Percentiles rank a stretch among this genome's conserved stretches.
Evolutionary conservation across 495 filamentous ascomycete species (phyloP).

Genomic region (Hapsidospora chrysogenum): DNA sequence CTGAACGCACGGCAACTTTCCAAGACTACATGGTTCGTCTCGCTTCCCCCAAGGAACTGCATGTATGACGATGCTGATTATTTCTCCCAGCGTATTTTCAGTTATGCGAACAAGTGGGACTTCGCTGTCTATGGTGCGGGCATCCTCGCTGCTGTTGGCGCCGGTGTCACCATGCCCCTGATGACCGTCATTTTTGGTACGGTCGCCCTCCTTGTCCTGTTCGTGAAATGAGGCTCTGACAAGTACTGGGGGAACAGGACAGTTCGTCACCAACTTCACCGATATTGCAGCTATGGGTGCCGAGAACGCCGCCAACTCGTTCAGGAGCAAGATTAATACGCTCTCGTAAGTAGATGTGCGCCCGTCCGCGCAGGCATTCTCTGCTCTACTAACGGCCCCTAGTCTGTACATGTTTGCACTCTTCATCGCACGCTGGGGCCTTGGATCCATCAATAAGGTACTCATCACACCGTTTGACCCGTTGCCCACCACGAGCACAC

Average conservation of each 20-base stretch:
- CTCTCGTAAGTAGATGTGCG: neutral
- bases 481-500: neutral
- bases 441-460: conserved; percentile 40
- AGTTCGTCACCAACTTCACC: conserved; percentile 19
- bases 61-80: neutral
- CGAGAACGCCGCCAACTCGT: too few relatives aligned
- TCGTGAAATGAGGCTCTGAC: too few relatives aligned
- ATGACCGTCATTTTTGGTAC: conserved; percentile 33
- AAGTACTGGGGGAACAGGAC: too few relatives aligned
- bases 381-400: neutral
- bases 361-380: neutral
- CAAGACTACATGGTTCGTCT: conserved; percentile 1
- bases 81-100: conserved; percentile 3
- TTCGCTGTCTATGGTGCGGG: neutral
- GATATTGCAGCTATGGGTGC: conserved; percentile 2
- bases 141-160: conserved; percentile 1
- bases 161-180: conserved; percentile 20
- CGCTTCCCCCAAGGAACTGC: neutral
- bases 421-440: conserved; percentile 40
- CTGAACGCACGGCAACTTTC: conserved; percentile 1
- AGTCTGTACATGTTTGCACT: conserved; percentile 44
- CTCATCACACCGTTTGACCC: conserved; percentile 6
- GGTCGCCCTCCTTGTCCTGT: too few relatives aligned
- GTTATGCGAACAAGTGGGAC: conserved; percentile 6
- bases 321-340: neutral